A percentile compares a stretch with the other conserved stretches of the same genome.
phyloP scores from a whole-genome alignment of 805 yeast genomes.

The Candida yuanshanica region DNA sequence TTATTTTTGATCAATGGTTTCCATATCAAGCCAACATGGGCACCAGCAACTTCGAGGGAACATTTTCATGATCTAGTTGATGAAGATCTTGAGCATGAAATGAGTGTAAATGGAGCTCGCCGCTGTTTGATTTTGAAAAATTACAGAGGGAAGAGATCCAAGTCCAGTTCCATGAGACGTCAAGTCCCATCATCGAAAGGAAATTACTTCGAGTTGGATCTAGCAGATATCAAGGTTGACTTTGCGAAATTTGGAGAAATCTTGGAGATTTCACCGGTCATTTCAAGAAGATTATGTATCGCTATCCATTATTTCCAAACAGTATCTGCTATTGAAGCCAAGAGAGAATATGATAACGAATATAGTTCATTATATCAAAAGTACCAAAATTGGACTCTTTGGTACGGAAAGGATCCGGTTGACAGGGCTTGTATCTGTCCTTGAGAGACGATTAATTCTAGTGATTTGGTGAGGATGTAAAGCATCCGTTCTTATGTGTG shows the following conservation, averaged over 20 bases:
- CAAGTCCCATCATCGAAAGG: constrained; percentile 41
- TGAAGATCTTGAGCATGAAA: constrained; percentile 22
- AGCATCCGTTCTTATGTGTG: too few relatives aligned
- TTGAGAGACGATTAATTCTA: background rate
- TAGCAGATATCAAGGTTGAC: constrained; percentile 40
- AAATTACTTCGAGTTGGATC: constrained; percentile 41
- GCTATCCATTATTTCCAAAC: constrained; percentile 56
- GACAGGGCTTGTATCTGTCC: constrained; percentile 43
- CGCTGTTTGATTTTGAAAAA: constrained; percentile 49
- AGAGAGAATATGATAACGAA: constrained; percentile 35
- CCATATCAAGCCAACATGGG: constrained; percentile 44
- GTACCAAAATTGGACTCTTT: constrained; percentile 55
- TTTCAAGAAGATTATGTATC: constrained; percentile 59
- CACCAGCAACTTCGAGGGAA: constrained; percentile 4
- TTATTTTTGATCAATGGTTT: constrained; percentile 56
- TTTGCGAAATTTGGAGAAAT: constrained; percentile 54
- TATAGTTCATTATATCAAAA: constrained; percentile 33
- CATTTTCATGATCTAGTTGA: constrained; percentile 15
- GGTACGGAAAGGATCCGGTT: constrained; percentile 64
- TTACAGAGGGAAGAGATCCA: constrained; percentile 22
- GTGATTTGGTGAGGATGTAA: too few relatives aligned
- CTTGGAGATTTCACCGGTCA: constrained; percentile 57
- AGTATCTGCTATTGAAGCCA: constrained; percentile 54
- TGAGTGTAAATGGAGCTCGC: constrained; percentile 41
- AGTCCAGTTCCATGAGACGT: constrained; percentile 3